Evolutionary conservation across 139 green algal species (phyloP), one percentile per base, ranked within the genome.

Genomic region (Auxenochlorella pyrenoidosa): DNA sequence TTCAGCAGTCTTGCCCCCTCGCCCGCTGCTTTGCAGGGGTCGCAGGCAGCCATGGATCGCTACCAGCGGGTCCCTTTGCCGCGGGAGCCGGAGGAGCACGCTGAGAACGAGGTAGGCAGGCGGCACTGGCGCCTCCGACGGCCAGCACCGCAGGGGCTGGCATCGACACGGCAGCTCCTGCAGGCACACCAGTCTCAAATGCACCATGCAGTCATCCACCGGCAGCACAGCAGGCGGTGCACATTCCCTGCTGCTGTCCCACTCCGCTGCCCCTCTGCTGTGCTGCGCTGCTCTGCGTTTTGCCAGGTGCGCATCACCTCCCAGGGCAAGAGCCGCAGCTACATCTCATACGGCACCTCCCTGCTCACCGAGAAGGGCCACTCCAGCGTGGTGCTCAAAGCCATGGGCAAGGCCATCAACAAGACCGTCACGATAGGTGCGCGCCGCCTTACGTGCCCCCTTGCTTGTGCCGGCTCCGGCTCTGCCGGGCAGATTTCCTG

Each of bases 341-440:
- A 98, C 89, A 96, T 98, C 63, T 90, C 86, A 22, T 97, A 97
- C 65, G 95, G 93, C 24, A 92, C 93, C 5, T 79, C 79, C 2
- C 89, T 98, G n/a, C 80, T 98, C 24, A 91, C 95, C 73, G 95
- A 97, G 80, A 97, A 96, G 77, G 93, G 89, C 1, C 85, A 93
- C 58, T 84, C 87, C 18, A 88, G 91, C 0, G 87, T 98, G 0
- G 83, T 95, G 32, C 88, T 98, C 8, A 97, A 96, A 84, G 96
- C 93, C 12, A 98, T 98, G 96, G 96, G 96, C 21, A 87, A 91
- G 41, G 96, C 96, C 80, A 98, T 98, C 89, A 98, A 97, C 94
- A 98, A 98, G 83, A 94, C 95, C 3, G 95, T 98, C 16, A 94
- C 94, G 5, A 91, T 97, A 40, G 94, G 94, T 96, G 47, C 13